Evolutionary conservation across 257 asterid genomes (phyloP).

Genomic region (Solanum sejunctum): DNA sequence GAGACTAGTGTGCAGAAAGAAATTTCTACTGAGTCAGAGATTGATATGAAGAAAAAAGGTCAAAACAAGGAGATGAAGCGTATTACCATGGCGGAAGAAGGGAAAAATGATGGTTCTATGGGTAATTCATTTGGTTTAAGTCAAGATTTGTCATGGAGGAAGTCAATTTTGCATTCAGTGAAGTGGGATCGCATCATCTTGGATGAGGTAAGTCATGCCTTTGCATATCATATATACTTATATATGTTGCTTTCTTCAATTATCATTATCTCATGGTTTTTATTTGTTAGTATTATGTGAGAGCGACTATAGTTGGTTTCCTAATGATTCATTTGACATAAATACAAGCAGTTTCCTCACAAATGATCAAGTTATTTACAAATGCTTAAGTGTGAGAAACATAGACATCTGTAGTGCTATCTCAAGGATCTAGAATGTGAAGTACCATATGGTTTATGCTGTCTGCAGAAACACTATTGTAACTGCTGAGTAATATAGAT

Average conservation of each 20-base stretch:
- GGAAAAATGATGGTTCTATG: slow-evolving; percentile 13
- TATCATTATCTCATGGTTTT: neutral
- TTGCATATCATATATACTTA: neutral
- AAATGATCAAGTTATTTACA: neutral
- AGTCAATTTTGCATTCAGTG: slow-evolving; percentile 62
- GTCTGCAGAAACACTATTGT: neutral
- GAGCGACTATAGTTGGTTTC: neutral
- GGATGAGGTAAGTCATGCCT: slow-evolving; percentile 54
- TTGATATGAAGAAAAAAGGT: slow-evolving; percentile 10
- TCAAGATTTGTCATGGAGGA: slow-evolving; percentile 13
- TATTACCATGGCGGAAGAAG: slow-evolving; percentile 12
- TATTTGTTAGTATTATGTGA: neutral
- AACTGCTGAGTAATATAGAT: neutral
- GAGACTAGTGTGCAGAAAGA: slow-evolving; percentile 12
- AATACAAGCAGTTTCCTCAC: neutral
- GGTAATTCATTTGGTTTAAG: slow-evolving; percentile 18
- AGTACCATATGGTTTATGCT: neutral
- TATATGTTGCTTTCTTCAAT: neutral
- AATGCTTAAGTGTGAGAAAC: neutral
- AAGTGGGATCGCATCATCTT: slow-evolving; percentile 73
- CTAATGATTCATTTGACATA: neutral
- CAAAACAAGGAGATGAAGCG: slow-evolving; percentile 5
- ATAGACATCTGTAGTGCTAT: neutral
- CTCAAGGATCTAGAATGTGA: neutral
- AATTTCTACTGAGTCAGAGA: slow-evolving; percentile 12